Percentiles rank a stretch among this genome's conserved stretches.
phyloP scores from a whole-genome alignment of 106 monocot genomes.

The Cymbidium sinense region DNA sequence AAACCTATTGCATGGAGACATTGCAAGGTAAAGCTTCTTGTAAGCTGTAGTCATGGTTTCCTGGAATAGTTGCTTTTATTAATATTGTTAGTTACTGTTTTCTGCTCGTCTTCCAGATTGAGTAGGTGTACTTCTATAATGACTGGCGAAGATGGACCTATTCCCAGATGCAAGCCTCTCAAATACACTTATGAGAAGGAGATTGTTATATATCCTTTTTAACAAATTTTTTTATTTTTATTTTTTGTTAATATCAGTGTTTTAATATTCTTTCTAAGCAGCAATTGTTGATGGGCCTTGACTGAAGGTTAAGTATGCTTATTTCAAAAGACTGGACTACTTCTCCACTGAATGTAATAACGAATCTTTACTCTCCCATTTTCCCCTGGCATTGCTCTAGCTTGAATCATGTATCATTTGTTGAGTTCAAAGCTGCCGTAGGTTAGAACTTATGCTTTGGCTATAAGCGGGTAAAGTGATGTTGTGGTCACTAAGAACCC shows the following conservation, averaged over 20 bases:
- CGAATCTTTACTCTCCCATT: not conserved
- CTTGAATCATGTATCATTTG: not conserved
- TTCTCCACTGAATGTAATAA: slow-evolving; percentile 97
- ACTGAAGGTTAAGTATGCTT: slow-evolving; percentile 81
- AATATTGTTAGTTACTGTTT: not conserved
- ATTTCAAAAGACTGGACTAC: slow-evolving; percentile 98
- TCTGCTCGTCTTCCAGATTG: slow-evolving; percentile 40
- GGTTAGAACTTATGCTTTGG: not conserved
- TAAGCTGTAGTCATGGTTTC: not conserved
- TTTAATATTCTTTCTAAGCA: slow-evolving; percentile 7
- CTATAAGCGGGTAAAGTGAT: not conserved
- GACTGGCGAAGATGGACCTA: slow-evolving; percentile 99
- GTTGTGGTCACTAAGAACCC: not conserved
- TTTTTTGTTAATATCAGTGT: slow-evolving; percentile 1
- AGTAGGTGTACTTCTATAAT: slow-evolving; percentile 88
- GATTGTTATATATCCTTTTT: slow-evolving; percentile 99
- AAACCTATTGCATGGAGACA: slow-evolving; percentile 94
- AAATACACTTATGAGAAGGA: slow-evolving; percentile 99
- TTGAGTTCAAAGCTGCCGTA: not conserved
- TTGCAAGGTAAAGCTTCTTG: slow-evolving; percentile 53
- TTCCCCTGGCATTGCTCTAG: not conserved
- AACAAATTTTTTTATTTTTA: not conserved
- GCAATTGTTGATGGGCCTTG: slow-evolving; percentile 31
- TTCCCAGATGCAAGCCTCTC: slow-evolving; percentile 99
- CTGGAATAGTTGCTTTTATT: not conserved